A percentile compares a stretch with the other conserved stretches of the same genome.
Conservation (phyloP, 306 rosid species). For the Pachyrhizus erosus region DNA sequence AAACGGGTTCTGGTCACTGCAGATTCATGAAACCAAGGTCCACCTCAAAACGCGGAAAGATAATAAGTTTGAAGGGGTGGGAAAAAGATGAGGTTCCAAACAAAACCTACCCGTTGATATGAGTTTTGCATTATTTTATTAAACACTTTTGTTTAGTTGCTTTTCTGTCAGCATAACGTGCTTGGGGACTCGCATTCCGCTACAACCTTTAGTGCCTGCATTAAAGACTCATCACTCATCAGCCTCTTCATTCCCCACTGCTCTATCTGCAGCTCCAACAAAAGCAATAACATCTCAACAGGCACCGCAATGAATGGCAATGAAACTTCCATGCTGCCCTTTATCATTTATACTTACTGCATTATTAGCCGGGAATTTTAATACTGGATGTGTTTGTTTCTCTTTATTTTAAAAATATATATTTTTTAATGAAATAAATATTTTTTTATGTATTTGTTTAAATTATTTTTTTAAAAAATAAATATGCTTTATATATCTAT, state of each 20-base stretch:
- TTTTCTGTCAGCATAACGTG: conserved; percentile 33
- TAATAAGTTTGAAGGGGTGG: conserved; percentile 16
- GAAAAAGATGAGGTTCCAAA: background rate
- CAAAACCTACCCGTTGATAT: background rate
- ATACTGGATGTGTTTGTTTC: no score
- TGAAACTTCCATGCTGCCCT: conserved; percentile 10
- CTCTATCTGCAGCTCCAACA: background rate
- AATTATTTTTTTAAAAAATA: no score
- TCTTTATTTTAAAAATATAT: no score
- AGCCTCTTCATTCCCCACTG: conserved; percentile 27
- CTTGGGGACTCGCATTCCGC: conserved; percentile 25
- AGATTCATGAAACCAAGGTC: conserved; percentile 36
- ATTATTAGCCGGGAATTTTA: background rate
- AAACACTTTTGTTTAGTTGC: background rate
- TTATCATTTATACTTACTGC: background rate
- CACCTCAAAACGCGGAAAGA: conserved; percentile 39
- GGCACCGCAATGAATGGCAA: conserved; percentile 13
- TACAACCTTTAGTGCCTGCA: background rate
- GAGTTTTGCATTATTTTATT: background rate
- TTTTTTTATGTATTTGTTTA: no score
- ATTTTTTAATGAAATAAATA: no score
- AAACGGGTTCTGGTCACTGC: background rate
- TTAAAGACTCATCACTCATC: conserved; percentile 7
- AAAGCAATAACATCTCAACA: background rate
- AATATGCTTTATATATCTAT: no score